Evolutionary conservation across 2,329 filamentous ascomycete genomes (phyloP), one percentile per base, ranked within the genome.

Genomic region (Didymella exigua): DNA sequence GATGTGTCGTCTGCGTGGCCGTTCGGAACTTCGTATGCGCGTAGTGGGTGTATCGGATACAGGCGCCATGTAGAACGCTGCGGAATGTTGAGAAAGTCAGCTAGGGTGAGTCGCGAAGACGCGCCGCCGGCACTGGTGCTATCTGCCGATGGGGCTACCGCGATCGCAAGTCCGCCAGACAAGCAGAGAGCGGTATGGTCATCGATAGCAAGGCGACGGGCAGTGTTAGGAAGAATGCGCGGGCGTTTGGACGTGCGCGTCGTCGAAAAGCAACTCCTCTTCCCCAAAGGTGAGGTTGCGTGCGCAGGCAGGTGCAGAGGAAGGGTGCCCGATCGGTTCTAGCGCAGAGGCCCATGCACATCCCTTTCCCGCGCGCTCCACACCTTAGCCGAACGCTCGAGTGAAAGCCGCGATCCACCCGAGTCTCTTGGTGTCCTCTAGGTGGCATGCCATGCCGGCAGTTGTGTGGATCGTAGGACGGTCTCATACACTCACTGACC

Each of bases 31-130:
- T 60, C 72, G 67, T 52, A 72, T 67, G 68, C 72, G 73, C 71
- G 65, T 67, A 63, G 55, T 65, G 51, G 72, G 73, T 47, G 73
- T 75, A 48, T 67, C 71, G 46, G 65, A 68, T 48, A 73, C 66
- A 53, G 72, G 65, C 55, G 70, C 67, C 73, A 75, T 75, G 62
- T 65, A 65, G 52, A 67, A 23, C 26, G 56, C 54, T 23, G 63
- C 38, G 63, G 60, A 66, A 66, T 67, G 70, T 60, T 63, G 61
- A 53, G 33, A 54, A 58, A 42, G 56, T 63, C 59, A 59, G 60
- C 60, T 66, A 67, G 66, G 62, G 60, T 67, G 60, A 61, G 56
- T 42, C 50, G 60, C 64, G 50, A 49, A 61, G 58, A 71, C 70
- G 72, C 71, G 71, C 65, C 71, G 71, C 63, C 63, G 54, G 61